These are phyloP conservation scores for Claviceps arundinis DNA, from an alignment of 2,329 filamentous ascomycete genomes.

Conservation along the genomic window DNA sequence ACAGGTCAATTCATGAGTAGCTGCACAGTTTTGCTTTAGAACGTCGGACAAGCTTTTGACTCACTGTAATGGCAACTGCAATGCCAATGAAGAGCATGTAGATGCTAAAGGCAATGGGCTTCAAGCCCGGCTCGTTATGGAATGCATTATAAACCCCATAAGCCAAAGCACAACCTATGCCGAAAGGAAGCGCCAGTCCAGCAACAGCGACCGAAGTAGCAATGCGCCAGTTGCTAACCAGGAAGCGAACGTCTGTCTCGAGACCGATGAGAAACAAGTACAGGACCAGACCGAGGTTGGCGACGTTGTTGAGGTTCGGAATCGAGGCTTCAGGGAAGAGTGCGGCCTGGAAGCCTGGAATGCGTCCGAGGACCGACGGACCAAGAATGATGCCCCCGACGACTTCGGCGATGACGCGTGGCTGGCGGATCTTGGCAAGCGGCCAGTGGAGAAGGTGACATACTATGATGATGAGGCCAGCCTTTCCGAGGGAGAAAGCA, in stretches of 20 bases:
- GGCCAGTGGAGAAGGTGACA: conserved; percentile 54
- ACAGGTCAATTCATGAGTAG: neutral
- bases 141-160: conserved; percentile 73
- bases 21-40: neutral
- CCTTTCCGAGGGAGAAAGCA: conserved; percentile 10
- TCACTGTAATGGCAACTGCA: conserved; percentile 71
- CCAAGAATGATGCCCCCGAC: conserved; percentile 76
- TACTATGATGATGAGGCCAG: conserved; percentile 33
- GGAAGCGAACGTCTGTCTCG: conserved; percentile 69
- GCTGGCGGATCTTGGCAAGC: conserved; percentile 63
- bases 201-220: conserved; percentile 65
- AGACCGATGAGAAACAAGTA: conserved; percentile 82
- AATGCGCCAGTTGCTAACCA: conserved; percentile 67
- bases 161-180: conserved; percentile 64
- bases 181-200: conserved; percentile 75
- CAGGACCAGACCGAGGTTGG: conserved; percentile 70
- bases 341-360: conserved; percentile 60
- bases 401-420: conserved; percentile 73
- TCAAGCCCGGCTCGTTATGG: conserved; percentile 25
- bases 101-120: conserved; percentile 34
- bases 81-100: conserved; percentile 74
- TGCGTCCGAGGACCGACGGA: conserved; percentile 76
- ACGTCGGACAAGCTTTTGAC: neutral
- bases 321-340: conserved; percentile 71
- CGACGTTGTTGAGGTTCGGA: conserved; percentile 61